Base-by-base conservation (phyloP, 2,329 filamentous ascomycete species). In the Cercospora brassicicola region DNA sequence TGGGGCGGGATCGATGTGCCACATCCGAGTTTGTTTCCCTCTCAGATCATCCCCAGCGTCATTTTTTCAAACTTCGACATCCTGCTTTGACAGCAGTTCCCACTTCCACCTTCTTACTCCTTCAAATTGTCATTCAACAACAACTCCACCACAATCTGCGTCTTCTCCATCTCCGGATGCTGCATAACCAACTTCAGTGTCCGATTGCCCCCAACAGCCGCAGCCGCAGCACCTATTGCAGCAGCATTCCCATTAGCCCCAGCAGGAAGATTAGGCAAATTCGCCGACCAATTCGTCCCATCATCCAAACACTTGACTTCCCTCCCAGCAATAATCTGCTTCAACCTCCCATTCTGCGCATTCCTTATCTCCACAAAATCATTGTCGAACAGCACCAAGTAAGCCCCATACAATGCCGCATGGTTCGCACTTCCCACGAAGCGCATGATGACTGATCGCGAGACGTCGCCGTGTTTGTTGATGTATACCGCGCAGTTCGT, bases 331-430 rank as follows among this genome's bases (percentile, higher is more conserved):
- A 99, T 96, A 67, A 99, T 95, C 82, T 99, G 95, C 74, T 95
- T 88, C 71, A 99, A 80, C 20, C 96, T 87, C 0, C 95, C 95
- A 76, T 98, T 98, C 82, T 97, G 93, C 18, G 95, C 95, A 75
- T 99, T 98, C 64, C 95, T 88, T 63, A 99, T 93, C 82, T 99
- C 95, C 59, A 99, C 93, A 74, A 98, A 99, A 79, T 98, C 94
- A 23, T 92, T 90, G 78, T 97, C 95, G 82, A 98, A 97, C 4
- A 99, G 87, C 7, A 99, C 84, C 4, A 99, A 87, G 78, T 97
- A 98, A 67, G 93, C 91, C 1, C 93, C 94, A 74, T 93, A 96
- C 82, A 98, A 90, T 69, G 93, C 95, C 1, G 94, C 94, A 11
- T 89, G 88, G 70, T 90, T 90, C 1, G 95, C 95, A 76, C 91